Evolutionary conservation across 371 early-diverging fungal genomes (phyloP).

Genomic region (Mucor sp.): DNA sequence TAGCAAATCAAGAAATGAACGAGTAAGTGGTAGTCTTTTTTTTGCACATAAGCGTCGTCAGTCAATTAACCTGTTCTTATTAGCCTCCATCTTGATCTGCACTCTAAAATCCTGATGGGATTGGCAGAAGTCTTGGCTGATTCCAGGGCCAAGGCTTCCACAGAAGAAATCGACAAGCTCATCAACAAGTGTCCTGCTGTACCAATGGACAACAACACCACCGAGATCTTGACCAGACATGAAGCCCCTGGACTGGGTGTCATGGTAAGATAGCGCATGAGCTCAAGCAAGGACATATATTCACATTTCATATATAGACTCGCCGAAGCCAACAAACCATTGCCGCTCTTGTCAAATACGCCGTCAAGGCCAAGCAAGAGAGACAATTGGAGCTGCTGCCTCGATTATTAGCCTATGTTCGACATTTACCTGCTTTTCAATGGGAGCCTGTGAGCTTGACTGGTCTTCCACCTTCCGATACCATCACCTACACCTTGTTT

Average conservation of each 20-base stretch:
- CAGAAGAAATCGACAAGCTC: constrained; percentile 38
- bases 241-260: constrained; percentile 21
- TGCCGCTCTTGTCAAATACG: constrained; percentile 47
- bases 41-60: neutral
- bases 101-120: constrained; percentile 64
- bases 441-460: constrained; percentile 32
- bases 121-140: constrained; percentile 61
- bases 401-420: constrained; percentile 39
- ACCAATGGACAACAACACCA: constrained; percentile 25
- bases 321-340: constrained; percentile 50
- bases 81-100: constrained; percentile 43
- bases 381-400: constrained; percentile 28
- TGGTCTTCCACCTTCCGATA: constrained; percentile 38
- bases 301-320: too few relatives aligned
- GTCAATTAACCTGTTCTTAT: neutral
- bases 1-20: constrained; percentile 6
- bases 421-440: constrained; percentile 34
- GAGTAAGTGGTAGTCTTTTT: constrained; percentile 3
- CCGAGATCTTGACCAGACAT: constrained; percentile 19
- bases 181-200: constrained; percentile 40
- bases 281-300: neutral
- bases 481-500: constrained; percentile 43
- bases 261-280: constrained; percentile 16
- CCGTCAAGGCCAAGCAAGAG: constrained; percentile 33
- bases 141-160: constrained; percentile 42